Percentiles rank a stretch among this genome's conserved stretches.
These are phyloP conservation scores for Diaporthe vexans DNA, from an alignment of 2,329 filamentous ascomycete genomes.

Conservation along the genomic window DNA sequence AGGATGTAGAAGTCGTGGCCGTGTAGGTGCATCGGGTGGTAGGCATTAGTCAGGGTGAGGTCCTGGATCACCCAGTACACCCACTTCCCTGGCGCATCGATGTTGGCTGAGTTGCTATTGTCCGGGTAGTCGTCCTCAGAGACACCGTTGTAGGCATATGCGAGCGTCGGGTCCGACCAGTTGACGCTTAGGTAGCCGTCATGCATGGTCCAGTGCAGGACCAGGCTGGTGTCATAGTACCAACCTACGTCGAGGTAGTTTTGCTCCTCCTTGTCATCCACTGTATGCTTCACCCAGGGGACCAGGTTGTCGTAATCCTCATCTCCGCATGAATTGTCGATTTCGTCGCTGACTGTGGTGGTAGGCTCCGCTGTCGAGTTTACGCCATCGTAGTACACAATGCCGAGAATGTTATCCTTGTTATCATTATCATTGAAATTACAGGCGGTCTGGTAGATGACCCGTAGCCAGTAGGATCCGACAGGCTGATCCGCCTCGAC, in stretches of 20 bases:
- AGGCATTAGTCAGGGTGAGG: constrained; percentile 32
- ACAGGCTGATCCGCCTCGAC: constrained; percentile 35
- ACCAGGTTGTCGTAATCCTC: constrained; percentile 45
- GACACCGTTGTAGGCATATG: constrained; percentile 16
- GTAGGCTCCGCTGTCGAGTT: constrained; percentile 35
- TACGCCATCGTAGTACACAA: constrained; percentile 45
- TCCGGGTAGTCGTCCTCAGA: constrained; percentile 4
- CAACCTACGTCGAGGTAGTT: constrained; percentile 18
- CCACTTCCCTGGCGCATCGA: constrained; percentile 25
- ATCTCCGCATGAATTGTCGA: constrained; percentile 45
- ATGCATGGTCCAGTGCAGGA: constrained; percentile 39
- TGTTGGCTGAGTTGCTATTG: constrained; percentile 18
- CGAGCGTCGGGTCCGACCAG: constrained; percentile 22
- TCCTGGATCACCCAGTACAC: constrained; percentile 32
- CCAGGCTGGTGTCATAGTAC: constrained; percentile 38
- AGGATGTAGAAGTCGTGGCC: constrained; percentile 65
- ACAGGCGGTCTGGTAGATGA: constrained; percentile 41
- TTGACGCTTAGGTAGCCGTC: constrained; percentile 21
- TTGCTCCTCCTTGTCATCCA: constrained; percentile 18
- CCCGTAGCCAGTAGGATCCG: constrained; percentile 45
- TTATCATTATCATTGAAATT: constrained; percentile 38
- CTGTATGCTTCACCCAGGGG: constrained; percentile 41
- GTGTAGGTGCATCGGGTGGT: constrained; percentile 65
- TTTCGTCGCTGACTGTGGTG: constrained; percentile 25
- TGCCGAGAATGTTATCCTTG: constrained; percentile 42